phyloP scores from a whole-genome alignment of 768 basidiomycete genomes.

The Mycena albidolilacea region DNA sequence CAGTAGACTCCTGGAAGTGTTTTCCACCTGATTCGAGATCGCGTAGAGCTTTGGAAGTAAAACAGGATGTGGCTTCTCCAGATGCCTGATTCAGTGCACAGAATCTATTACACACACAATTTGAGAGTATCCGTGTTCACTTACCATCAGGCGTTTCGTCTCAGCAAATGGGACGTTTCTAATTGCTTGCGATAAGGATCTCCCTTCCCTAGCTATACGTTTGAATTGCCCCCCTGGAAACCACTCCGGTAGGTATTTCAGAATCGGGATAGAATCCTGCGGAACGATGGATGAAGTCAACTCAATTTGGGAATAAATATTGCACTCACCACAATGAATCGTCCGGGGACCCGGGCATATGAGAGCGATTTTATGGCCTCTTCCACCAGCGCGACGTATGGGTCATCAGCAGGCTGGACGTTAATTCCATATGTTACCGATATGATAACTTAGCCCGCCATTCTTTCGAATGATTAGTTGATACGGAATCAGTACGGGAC shows the following conservation, averaged over 20 bases:
- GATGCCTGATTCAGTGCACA: slow-evolving; percentile 2
- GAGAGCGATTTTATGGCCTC: slow-evolving; percentile 44
- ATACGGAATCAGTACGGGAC: neutral
- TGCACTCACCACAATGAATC: slow-evolving; percentile 47
- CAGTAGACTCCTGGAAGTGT: neutral
- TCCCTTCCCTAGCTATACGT: slow-evolving; percentile 56
- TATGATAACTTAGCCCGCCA: slow-evolving; percentile 49
- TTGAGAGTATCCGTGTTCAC: slow-evolving; percentile 21
- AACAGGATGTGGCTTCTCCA: neutral
- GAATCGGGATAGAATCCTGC: slow-evolving; percentile 37
- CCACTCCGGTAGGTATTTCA: slow-evolving; percentile 62
- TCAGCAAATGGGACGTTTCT: slow-evolving; percentile 53
- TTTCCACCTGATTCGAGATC: neutral
- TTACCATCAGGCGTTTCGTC: slow-evolving; percentile 51
- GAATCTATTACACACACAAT: neutral
- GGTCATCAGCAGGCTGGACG: slow-evolving; percentile 47
- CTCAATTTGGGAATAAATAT: neutral
- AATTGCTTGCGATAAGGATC: slow-evolving; percentile 50
- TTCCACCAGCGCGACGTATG: slow-evolving; percentile 48
- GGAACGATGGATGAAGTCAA: neutral
- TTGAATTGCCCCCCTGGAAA: slow-evolving; percentile 63
- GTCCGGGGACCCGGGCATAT: slow-evolving; percentile 45
- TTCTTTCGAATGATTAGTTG: slow-evolving; percentile 16
- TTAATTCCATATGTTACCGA: slow-evolving; percentile 49
- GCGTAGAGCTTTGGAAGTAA: slow-evolving; percentile 2